Evolutionary conservation across 1,284 basidiomycete genomes (phyloP).

Genomic region (Moesziomyces sp.): DNA sequence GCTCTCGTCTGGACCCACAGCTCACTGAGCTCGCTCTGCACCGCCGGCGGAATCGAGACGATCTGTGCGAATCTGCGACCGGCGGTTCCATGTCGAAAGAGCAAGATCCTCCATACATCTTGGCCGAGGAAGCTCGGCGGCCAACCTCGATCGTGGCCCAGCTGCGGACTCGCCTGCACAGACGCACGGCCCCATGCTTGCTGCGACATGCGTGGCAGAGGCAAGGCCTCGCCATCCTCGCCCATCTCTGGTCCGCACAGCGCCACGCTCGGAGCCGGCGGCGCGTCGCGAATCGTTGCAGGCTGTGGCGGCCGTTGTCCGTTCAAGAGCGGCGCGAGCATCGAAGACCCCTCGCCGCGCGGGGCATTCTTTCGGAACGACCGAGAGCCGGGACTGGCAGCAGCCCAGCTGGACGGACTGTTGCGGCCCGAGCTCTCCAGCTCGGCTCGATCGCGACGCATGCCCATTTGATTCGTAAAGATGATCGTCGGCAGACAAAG

Average conservation of each 20-base stretch:
- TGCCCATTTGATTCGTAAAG: constrained; percentile 43
- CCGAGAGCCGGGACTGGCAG: constrained; percentile 1
- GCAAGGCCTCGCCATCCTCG: constrained; percentile 15
- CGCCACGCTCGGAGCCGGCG: constrained; percentile 34
- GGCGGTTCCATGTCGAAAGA: constrained; percentile 40
- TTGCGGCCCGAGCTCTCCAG: constrained; percentile 7
- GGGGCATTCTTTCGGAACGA: constrained; percentile 2
- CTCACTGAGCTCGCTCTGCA: constrained; percentile 29
- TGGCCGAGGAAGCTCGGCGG: constrained; percentile 40
- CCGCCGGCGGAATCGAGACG: constrained; percentile 27
- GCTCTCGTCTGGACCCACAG: constrained; percentile 34
- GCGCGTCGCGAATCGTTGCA: constrained; percentile 22
- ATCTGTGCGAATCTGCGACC: constrained; percentile 35
- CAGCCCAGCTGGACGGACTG: constrained; percentile 9
- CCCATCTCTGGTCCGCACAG: constrained; percentile 38
- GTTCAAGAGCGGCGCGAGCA: constrained; percentile 31
- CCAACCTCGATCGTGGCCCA: constrained; percentile 36
- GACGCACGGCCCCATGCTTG: too few species aligned
- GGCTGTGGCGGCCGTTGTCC: constrained; percentile 22
- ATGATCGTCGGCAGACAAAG: constrained; percentile 38
- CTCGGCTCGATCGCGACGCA: constrained; percentile 20
- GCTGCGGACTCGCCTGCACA: neutral
- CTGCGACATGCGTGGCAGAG: too few species aligned
- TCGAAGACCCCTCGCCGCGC: constrained; percentile 18
- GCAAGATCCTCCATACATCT: constrained; percentile 37